Base-by-base conservation (phyloP, 1,284 basidiomycete species). In the Grifola frondosa region DNA sequence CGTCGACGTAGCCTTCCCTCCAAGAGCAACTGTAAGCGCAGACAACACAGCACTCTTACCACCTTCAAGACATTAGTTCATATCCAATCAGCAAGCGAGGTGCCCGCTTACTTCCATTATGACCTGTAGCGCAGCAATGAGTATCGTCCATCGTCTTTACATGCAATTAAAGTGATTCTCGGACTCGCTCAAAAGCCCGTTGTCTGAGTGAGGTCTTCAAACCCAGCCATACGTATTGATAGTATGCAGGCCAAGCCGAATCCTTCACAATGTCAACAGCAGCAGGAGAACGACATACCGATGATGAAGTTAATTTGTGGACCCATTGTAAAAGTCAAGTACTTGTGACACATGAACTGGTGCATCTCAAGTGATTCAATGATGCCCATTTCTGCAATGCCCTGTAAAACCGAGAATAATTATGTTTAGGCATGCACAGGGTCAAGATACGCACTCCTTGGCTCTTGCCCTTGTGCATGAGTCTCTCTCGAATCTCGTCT, bases 221-320 rank as follows among this genome's bases (percentile, higher is more conserved):
- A n/a, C n/a, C n/a, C n/a, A n/a, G n/a, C n/a, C n/a, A n/a, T n/a
- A n/a, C n/a, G n/a, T n/a, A n/a, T n/a, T n/a, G n/a, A n/a, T n/a
- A n/a, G n/a, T n/a, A n/a, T n/a, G n/a, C n/a, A n/a, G n/a, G n/a
- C n/a, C n/a, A n/a, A n/a, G n/a, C n/a, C n/a, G n/a, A n/a, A n/a
- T n/a, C n/a, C n/a, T n/a, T n/a, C n/a, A n/a, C n/a, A n/a, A n/a
- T n/a, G n/a, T n/a, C n/a, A n/a, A n/a, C n/a, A n/a, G n/a, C n/a
- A n/a, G n/a, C n/a, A n/a, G n/a, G 25, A 37, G 29, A 31, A 21
- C 25, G 9, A 79, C 74, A 63, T 69, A 76, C 97, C 97, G 44
- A 97, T 96, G 53, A 99, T 88, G 61, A 99, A 98, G 69, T 99
- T 98, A 62, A 98, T 88, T 63, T 93, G 91, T 3, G 87, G 84